Evolutionary conservation across 768 basidiomycete species (phyloP).

Genomic region (Candolleomyces aberdarensis): DNA sequence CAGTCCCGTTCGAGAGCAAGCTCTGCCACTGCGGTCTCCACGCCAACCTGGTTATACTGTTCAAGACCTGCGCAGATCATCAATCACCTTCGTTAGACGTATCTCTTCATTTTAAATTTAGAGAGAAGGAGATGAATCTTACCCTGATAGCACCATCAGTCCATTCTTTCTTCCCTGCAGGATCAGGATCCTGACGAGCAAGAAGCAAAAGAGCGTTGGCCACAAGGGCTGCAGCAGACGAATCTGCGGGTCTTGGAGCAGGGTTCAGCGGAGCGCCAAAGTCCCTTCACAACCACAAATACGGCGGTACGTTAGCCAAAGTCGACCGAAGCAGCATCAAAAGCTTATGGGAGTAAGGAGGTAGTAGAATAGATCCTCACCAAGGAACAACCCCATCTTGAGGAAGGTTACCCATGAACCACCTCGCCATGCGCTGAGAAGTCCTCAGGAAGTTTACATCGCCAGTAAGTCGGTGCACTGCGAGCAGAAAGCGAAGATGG

Average conservation of each 20-base stretch:
- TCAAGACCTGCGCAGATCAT: constrained; percentile 36
- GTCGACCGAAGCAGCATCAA: not conserved
- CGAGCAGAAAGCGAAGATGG: no score
- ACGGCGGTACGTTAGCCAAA: not conserved
- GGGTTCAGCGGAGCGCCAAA: constrained; percentile 64
- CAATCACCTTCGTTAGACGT: not conserved
- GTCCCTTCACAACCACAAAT: constrained; percentile 49
- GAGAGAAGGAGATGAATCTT: constrained; percentile 8
- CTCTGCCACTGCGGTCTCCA: constrained; percentile 65
- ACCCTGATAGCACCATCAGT: constrained; percentile 48
- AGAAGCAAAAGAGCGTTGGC: constrained; percentile 59
- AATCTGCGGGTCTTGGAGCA: constrained; percentile 57
- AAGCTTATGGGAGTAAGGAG: not conserved
- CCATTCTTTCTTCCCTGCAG: constrained; percentile 36
- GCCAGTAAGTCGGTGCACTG: constrained; percentile 60
- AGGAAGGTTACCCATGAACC: constrained; percentile 60
- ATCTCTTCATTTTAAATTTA: not conserved
- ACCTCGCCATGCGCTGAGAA: constrained; percentile 52
- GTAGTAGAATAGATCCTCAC: constrained; percentile 27
- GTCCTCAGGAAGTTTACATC: constrained; percentile 54
- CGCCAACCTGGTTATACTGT: constrained; percentile 45
- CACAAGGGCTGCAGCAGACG: constrained; percentile 65
- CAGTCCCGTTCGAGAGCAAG: constrained; percentile 63
- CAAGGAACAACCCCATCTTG: constrained; percentile 65
- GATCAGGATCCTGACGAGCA: constrained; percentile 38